Evolutionary conservation across 805 yeast genomes (phyloP).

Genomic region (Grigorovia humatica): DNA sequence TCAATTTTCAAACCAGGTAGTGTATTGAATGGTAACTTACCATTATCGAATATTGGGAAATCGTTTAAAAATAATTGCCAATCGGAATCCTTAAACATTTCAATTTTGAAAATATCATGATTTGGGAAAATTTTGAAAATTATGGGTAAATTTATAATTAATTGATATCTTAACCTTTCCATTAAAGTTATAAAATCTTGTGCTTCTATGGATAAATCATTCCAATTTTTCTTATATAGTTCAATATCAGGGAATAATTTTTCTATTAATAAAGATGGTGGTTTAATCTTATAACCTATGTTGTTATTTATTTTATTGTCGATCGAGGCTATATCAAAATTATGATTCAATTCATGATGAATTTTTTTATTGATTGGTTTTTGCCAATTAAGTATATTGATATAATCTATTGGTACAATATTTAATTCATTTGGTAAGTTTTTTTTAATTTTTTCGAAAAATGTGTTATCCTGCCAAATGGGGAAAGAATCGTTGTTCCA

Average conservation of each 20-base stretch:
- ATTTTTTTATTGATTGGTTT: constrained; percentile 7
- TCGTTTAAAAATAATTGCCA: constrained; percentile 18
- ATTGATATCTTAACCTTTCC: constrained; percentile 14
- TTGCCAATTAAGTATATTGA: constrained; percentile 14
- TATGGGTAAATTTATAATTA: constrained; percentile 22
- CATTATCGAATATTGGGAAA: constrained; percentile 1
- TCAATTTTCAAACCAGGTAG: constrained; percentile 7
- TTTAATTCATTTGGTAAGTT: constrained; percentile 1
- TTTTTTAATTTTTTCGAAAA: constrained; percentile 1
- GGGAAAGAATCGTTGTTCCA: constrained; percentile 10
- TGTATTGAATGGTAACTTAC: constrained; percentile 6
- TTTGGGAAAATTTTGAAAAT: constrained; percentile 22
- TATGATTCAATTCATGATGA: background rate
- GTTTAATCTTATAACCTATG: background rate
- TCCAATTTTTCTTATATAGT: constrained; percentile 10
- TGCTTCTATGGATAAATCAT: constrained; percentile 9
- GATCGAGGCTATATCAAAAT: background rate
- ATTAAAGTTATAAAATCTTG: constrained; percentile 15
- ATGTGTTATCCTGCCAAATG: constrained; percentile 7
- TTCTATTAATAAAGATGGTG: constrained; percentile 11
- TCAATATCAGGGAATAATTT: constrained; percentile 26
- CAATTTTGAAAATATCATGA: constrained; percentile 22
- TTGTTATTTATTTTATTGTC: background rate
- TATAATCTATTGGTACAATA: constrained; percentile 18
- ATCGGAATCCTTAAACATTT: constrained; percentile 16